Evolutionary conservation across 2,329 filamentous ascomycete species (phyloP).

Genomic region (Penicillium decumbens): DNA sequence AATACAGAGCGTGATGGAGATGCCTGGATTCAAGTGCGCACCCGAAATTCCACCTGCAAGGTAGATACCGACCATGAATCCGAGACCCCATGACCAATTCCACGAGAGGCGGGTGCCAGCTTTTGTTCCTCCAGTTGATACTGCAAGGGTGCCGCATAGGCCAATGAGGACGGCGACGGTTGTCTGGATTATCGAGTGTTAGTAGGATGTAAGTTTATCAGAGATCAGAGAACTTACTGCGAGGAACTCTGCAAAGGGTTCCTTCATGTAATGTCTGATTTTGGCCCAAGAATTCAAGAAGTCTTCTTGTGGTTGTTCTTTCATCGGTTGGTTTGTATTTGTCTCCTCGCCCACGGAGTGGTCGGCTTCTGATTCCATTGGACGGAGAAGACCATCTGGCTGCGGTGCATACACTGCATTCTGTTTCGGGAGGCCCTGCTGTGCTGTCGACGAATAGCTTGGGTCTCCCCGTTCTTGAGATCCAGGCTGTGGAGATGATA

Average conservation of each 20-base stretch:
- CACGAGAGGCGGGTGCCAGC: conserved; percentile 19
- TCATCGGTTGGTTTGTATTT: neutral
- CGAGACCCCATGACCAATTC: conserved; percentile 26
- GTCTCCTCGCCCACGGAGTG: neutral
- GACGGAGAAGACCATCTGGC: conserved; percentile 9
- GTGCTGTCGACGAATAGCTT: conserved; percentile 7
- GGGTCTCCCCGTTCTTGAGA: neutral
- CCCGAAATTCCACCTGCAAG: conserved; percentile 47
- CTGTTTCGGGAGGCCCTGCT: conserved; percentile 1
- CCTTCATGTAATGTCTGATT: conserved; percentile 19
- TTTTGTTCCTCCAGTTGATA: conserved; percentile 15
- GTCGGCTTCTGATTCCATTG: conserved; percentile 9
- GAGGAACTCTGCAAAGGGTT: conserved; percentile 27
- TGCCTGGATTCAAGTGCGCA: conserved; percentile 47
- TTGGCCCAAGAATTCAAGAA: conserved; percentile 26
- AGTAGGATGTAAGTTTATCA: neutral
- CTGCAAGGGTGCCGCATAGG: conserved; percentile 21
- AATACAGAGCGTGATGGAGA: conserved; percentile 37
- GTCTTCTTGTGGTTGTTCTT: neutral
- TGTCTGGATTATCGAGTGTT: conserved; percentile 9
- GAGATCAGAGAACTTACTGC: conserved; percentile 7
- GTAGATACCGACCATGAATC: conserved; percentile 42
- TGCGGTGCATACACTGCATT: conserved; percentile 12
- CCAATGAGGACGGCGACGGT: conserved; percentile 26
- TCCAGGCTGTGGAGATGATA: neutral